These are phyloP conservation scores for Penicillium expansum DNA, from an alignment of 2,329 filamentous ascomycete species.

Conservation along the genomic window DNA sequence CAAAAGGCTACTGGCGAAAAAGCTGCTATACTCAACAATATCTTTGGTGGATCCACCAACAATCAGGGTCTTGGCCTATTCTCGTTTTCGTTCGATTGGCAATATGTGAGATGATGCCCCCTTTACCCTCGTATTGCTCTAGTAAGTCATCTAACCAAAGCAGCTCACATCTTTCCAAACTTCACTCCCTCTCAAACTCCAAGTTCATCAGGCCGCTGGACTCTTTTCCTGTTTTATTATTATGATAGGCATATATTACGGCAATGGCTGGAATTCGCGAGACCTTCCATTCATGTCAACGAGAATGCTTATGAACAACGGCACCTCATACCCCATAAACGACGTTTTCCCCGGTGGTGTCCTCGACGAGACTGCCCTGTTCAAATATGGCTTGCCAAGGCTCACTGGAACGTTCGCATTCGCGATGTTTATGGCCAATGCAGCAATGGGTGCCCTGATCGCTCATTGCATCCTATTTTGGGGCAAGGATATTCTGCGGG, in stretches of 20 bases:
- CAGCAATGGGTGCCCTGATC: constrained; percentile 57
- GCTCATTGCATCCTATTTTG: constrained; percentile 55
- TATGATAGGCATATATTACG: constrained; percentile 55
- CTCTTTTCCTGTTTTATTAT: constrained; percentile 50
- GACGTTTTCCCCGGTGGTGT: constrained; percentile 39
- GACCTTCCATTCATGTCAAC: constrained; percentile 58
- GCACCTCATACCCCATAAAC: constrained; percentile 42
- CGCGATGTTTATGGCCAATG: constrained; percentile 57
- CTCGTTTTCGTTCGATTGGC: constrained; percentile 54
- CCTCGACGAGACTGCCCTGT: constrained; percentile 36
- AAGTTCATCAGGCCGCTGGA: constrained; percentile 49
- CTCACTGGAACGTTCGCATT: constrained; percentile 54
- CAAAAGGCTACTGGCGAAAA: constrained; percentile 51
- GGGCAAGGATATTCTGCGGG: constrained; percentile 51
- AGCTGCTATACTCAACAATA: constrained; percentile 45
- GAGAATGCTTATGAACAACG: constrained; percentile 41
- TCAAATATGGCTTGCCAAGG: constrained; percentile 47
- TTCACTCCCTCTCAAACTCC: constrained; percentile 53
- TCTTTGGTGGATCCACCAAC: constrained; percentile 53
- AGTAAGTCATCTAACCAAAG: not conserved
- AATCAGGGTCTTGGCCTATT: constrained; percentile 55
- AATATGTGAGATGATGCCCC: constrained; percentile 34
- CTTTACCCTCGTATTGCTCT: constrained; percentile 7
- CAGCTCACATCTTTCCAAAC: constrained; percentile 56
- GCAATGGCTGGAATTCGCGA: constrained; percentile 49